A percentile compares a stretch with the other conserved stretches of the same genome.
phyloP scores from a whole-genome alignment of 208 protist genomes.

The Trypanosoma theileri region DNA sequence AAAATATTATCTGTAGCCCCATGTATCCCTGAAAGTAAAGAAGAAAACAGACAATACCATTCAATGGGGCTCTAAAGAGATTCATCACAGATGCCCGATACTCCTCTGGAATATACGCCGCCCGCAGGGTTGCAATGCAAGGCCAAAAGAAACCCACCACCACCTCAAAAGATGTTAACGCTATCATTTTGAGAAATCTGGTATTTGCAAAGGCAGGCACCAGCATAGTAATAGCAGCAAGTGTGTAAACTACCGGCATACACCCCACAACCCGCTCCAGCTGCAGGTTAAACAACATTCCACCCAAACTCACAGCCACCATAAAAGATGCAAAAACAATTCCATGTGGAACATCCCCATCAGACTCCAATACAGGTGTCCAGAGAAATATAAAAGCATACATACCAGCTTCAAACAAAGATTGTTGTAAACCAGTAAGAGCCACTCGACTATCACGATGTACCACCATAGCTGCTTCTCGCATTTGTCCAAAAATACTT shows the following conservation, averaged over 20 bases:
- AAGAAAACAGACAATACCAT: constrained; percentile 36
- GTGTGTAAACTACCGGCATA: constrained; percentile 8
- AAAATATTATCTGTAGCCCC: constrained; percentile 6
- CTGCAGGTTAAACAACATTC: constrained; percentile 24
- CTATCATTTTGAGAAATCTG: constrained; percentile 20
- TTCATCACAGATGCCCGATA: constrained; percentile 43
- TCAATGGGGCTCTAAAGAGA: constrained; percentile 41
- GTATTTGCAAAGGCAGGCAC: not conserved
- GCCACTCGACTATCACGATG: constrained; percentile 27
- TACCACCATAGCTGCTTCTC: constrained; percentile 12
- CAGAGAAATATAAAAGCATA: constrained; percentile 91
- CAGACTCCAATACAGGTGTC: constrained; percentile 68
- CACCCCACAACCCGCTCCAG: constrained; percentile 1
- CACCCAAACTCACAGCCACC: constrained; percentile 35
- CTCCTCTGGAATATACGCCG: constrained; percentile 37
- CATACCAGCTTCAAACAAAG: constrained; percentile 88
- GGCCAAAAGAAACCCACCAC: constrained; percentile 44
- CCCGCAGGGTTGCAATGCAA: constrained; percentile 27
- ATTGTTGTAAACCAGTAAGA: constrained; percentile 55
- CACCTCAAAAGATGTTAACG: constrained; percentile 35
- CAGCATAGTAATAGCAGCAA: constrained; percentile 17
- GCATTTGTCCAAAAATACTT: constrained; percentile 15
- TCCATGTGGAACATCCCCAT: constrained; percentile 49
- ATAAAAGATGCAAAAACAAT: constrained; percentile 46
- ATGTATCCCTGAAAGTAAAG: constrained; percentile 12